Conservation (phyloP, 768 basidiomycete genomes). For the Pholiota microspora region DNA sequence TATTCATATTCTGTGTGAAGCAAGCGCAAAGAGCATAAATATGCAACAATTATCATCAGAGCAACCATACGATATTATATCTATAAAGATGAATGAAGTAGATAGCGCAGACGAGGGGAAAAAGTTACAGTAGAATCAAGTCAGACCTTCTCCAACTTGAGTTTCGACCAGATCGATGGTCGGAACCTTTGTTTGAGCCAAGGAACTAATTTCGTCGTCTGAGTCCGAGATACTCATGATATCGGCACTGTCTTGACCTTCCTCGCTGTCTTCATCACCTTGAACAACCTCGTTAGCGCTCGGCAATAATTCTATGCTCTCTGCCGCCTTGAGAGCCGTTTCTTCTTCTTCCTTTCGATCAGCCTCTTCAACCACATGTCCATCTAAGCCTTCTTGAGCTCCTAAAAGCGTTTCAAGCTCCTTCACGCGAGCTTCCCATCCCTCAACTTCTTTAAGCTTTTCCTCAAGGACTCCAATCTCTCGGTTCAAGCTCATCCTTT, state of each 20-base stretch:
- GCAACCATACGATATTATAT: not conserved
- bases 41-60: not conserved
- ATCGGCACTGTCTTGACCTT: not conserved
- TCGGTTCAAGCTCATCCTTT: conserved; percentile 69
- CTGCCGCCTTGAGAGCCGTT: not conserved
- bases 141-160: not conserved
- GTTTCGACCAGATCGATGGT: not conserved
- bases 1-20: not conserved
- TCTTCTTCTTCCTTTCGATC: conserved; percentile 9
- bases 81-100: not conserved
- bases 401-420: conserved; percentile 61
- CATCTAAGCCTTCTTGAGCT: conserved; percentile 23
- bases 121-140: not conserved
- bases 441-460: conserved; percentile 66
- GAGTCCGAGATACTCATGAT: conserved; percentile 9
- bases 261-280: not conserved
- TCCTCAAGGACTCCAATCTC: conserved; percentile 70
- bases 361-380: conserved; percentile 6
- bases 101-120: not conserved
- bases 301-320: not conserved
- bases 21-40: not conserved
- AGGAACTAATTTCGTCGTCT: conserved; percentile 16
- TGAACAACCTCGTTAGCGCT: not conserved
- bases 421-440: conserved; percentile 68
- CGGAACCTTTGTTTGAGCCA: not conserved